Evolutionary conservation across 148 eudicot genomes (phyloP), one percentile per base, ranked within the genome.

Genomic region (Camellia sinensis): DNA sequence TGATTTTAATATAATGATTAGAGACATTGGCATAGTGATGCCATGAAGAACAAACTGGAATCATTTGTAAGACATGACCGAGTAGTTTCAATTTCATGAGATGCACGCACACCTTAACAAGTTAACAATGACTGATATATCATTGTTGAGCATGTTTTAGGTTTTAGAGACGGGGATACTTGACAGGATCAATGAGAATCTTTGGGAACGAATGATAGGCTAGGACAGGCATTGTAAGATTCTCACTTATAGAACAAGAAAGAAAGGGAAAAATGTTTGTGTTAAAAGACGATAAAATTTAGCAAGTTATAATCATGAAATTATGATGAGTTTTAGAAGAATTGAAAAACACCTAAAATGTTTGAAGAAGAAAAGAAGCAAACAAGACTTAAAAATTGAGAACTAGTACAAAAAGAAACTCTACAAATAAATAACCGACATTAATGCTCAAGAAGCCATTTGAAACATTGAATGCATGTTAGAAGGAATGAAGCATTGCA

Each of bases 21-120:
- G 52, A 69, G 53, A n/a, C 5, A 19, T 48, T 69, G 73, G 73
- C 73, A 14, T 68, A 15, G 72, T 67, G 53, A 44, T 69, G 19
- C 17, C 10, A 67, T 37, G 71, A 67, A 18, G 71, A 43, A 41
- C 60, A 71, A 50, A 71, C 60, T 45, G 29, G 29, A 46, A n/a
- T 19, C 3, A 70, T 70, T 43, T 44, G 73, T 6, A 70, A 70
- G 74, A 18, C 17, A 45, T 70, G 74, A 10, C 57, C 0, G 18
- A 48, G 11, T 48, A 71, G 21, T 54, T 71, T 48, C 7, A 21
- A 71, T 69, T 41, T 41, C 29, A 3, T 50, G 75, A 21, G 61
- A 50, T 50, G 60, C 5, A 22, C 19, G 43, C 43, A 72, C 19
- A 3, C 75, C 75, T 72, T 52, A 7, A 72, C 29, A 13, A 13